A percentile compares a stretch with the other conserved stretches of the same genome.
phyloP scores from a whole-genome alignment of 2,329 filamentous ascomycete species.

The Nectriaceae sp. region DNA sequence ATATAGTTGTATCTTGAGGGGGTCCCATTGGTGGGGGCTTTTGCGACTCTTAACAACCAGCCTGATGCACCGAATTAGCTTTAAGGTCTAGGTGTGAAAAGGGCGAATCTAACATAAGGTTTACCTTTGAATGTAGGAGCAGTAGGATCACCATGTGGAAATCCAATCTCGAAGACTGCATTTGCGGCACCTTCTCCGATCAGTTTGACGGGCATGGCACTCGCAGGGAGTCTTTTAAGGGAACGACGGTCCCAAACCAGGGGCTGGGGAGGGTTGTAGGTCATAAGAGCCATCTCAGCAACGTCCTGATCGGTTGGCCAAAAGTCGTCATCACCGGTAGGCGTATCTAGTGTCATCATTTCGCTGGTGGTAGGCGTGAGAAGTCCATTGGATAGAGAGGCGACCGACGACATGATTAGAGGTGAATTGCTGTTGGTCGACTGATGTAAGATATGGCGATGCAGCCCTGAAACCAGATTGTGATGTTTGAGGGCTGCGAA shows the following conservation, averaged over 20 bases:
- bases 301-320: constrained; percentile 30
- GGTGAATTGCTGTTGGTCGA: constrained; percentile 23
- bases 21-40: constrained; percentile 33
- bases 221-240: constrained; percentile 36
- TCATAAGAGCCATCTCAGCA: constrained; percentile 30
- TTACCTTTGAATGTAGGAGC: constrained; percentile 38
- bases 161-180: constrained; percentile 65
- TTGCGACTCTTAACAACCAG: constrained; percentile 42
- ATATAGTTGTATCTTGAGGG: constrained; percentile 39
- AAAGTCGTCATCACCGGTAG: constrained; percentile 23
- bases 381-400: constrained; percentile 29
- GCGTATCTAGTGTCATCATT: constrained; percentile 14
- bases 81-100: constrained; percentile 2
- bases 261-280: constrained; percentile 24
- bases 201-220: constrained; percentile 40
- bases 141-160: constrained; percentile 36
- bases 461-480: no score
- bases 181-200: constrained; percentile 76
- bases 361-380: constrained; percentile 29
- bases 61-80: constrained; percentile 28
- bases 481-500: no score
- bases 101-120: constrained; percentile 6
- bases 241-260: constrained; percentile 25
- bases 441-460: constrained; percentile 23
- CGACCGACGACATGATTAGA: constrained; percentile 26